Evolutionary conservation across 2,329 filamentous ascomycete genomes (phyloP), one percentile per base, ranked within the genome.

Genomic region (Cordyceps sp.): DNA sequence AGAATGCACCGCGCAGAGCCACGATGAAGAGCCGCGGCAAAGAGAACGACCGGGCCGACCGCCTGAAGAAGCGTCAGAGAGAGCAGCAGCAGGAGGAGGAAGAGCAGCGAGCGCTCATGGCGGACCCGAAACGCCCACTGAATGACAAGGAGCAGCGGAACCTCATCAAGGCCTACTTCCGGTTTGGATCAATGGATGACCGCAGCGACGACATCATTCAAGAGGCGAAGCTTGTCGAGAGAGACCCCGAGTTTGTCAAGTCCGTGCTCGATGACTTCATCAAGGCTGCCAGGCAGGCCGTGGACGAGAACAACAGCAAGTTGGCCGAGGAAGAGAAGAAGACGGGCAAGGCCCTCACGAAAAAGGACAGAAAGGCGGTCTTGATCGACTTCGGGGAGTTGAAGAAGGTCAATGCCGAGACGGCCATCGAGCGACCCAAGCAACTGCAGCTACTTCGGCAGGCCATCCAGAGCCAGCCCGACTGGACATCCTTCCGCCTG

Each of bases 321-420:
- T 66, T 92, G 14, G 70, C 85, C 22, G 75, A 79, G 38, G 83
- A 85, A 46, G 84, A 93, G 44, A 82, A 90, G 53, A 73, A 79
- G 39, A 67, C 71, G 0, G 83, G 83, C 48, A 92, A 90, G 50
- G 68, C 75, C 3, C 58, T 92, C 33, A 93, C 88, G 0, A 94
- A 96, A 62, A 98, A 98, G 54, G 90, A 98, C 50, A 84, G 84
- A 55, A 98, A 98, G 56, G 90, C 90, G 1, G 83, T 98, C 14
- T 62, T 98, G 28, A 94, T 98, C 45, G 86, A 96, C 50, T 93
- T 86, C 55, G 78, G 80, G 29, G 84, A 86, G 34, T 78, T 94
- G 31, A 93, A 93, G 55, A 86, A 93, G 45, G 72, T 94, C 46
- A 98, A 98, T 48, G 90, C 90, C 1, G 85, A 93, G 55, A 96